phyloP scores from a whole-genome alignment of 2,329 filamentous ascomycete species.

The Aspergillus floridensis region DNA sequence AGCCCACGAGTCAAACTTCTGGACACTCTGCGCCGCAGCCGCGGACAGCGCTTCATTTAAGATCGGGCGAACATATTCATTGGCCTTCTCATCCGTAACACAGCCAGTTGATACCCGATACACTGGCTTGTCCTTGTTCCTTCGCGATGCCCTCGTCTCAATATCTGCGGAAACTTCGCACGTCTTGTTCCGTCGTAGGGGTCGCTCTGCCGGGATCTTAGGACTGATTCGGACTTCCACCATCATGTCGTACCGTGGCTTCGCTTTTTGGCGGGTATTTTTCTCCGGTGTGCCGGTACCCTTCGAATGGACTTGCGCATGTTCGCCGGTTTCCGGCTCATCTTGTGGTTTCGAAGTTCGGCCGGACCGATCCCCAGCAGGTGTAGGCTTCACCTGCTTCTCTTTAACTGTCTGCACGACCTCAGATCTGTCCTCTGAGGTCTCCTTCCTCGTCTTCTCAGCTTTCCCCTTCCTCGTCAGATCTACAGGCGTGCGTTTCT shows the following conservation, averaged over 20 bases:
- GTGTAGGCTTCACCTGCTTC: neutral
- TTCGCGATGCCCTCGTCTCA: slow-evolving; percentile 15
- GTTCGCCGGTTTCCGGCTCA: neutral
- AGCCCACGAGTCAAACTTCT: slow-evolving; percentile 42
- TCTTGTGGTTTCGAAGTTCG: neutral
- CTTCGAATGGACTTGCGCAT: neutral
- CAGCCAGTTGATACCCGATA: slow-evolving; percentile 32
- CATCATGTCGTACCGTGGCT: slow-evolving; percentile 23
- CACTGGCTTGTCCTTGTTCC: slow-evolving; percentile 21
- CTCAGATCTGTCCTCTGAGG: neutral
- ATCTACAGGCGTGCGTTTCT: slow-evolving; percentile 6
- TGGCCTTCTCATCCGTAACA: slow-evolving; percentile 33
- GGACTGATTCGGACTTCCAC: slow-evolving; percentile 29
- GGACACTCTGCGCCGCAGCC: slow-evolving; percentile 35
- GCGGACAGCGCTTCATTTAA: slow-evolving; percentile 38
- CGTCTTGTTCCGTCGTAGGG: neutral
- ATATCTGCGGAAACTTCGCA: neutral
- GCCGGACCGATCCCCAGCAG: neutral
- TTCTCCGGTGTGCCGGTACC: slow-evolving; percentile 1
- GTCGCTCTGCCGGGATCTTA: neutral
- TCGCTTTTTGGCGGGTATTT: neutral
- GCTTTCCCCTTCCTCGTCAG: neutral
- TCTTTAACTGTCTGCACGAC: neutral
- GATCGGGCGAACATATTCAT: slow-evolving; percentile 37
- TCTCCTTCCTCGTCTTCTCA: neutral